Evolutionary conservation across 768 basidiomycete species (phyloP).

Genomic region (Termitomyces sp.): DNA sequence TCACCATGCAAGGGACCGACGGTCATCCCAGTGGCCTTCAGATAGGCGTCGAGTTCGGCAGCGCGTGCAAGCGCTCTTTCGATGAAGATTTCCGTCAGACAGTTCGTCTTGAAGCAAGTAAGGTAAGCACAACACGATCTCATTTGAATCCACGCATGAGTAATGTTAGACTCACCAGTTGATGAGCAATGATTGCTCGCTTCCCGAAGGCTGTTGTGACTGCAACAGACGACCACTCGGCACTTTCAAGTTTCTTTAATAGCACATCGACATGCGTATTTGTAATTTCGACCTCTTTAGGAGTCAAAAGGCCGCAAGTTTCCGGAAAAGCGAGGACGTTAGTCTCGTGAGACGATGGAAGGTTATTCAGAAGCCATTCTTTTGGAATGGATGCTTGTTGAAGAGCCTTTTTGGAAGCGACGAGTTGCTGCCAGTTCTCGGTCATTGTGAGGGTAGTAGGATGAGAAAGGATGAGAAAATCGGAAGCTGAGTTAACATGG

Average conservation of each 20-base stretch:
- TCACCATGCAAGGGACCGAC: slow-evolving; percentile 69
- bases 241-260: slow-evolving; percentile 46
- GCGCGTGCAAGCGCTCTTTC: slow-evolving; percentile 65
- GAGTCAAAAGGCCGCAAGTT: slow-evolving; percentile 51
- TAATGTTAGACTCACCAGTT: slow-evolving; percentile 42
- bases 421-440: slow-evolving; percentile 45
- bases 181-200: slow-evolving; percentile 75
- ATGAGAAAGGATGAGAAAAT: not conserved
- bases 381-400: slow-evolving; percentile 56
- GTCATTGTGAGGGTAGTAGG: slow-evolving; percentile 15
- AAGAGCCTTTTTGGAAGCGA: slow-evolving; percentile 44
- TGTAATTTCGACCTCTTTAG: slow-evolving; percentile 44
- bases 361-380: slow-evolving; percentile 51
- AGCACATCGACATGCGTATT: slow-evolving; percentile 37
- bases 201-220: slow-evolving; percentile 74
- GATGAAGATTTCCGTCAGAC: slow-evolving; percentile 80
- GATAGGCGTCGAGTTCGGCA: slow-evolving; percentile 55
- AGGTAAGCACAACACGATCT: not conserved
- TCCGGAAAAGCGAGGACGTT: slow-evolving; percentile 53
- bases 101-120: slow-evolving; percentile 50
- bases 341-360: slow-evolving; percentile 37
- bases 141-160: not conserved
- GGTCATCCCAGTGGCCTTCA: slow-evolving; percentile 55
- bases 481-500: not conserved
- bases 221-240: slow-evolving; percentile 56